phyloP scores from a whole-genome alignment of 1,284 basidiomycete species.

The Cutaneotrichosporon spelunceum region DNA sequence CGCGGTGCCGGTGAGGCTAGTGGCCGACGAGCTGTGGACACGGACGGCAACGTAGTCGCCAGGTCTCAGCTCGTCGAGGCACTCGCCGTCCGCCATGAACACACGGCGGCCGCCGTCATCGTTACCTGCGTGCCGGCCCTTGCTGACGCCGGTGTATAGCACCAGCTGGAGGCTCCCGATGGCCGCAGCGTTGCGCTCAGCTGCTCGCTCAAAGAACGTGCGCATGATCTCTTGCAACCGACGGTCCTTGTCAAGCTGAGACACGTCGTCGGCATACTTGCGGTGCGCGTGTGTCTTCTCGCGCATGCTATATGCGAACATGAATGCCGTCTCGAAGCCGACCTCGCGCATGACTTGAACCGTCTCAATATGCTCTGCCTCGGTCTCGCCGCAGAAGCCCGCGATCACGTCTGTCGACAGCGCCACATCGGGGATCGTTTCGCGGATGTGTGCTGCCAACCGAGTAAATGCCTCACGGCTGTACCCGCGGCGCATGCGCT shows the following conservation, averaged over 20 bases:
- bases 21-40: background rate
- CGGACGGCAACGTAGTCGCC: slow-evolving; percentile 10
- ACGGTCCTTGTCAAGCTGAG: slow-evolving; percentile 7
- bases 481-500: slow-evolving; percentile 11
- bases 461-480: slow-evolving; percentile 7
- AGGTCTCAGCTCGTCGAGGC: background rate
- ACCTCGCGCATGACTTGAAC: slow-evolving; percentile 11
- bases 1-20: slow-evolving; percentile 10
- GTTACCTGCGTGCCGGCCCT: slow-evolving; percentile 9
- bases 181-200: slow-evolving; percentile 6
- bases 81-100: slow-evolving; percentile 1
- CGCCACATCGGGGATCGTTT: slow-evolving; percentile 6
- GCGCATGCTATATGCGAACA: slow-evolving; percentile 13
- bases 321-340: slow-evolving; percentile 9
- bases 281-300: slow-evolving; percentile 14
- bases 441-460: slow-evolving; percentile 5
- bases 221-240: slow-evolving; percentile 11
- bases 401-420: slow-evolving; percentile 12
- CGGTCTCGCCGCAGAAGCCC: slow-evolving; percentile 9
- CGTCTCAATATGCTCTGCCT: slow-evolving; percentile 10
- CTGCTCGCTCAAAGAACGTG: slow-evolving; percentile 3
- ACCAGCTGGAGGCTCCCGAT: slow-evolving; percentile 9
- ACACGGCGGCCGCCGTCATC: slow-evolving; percentile 12
- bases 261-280: slow-evolving; percentile 9
- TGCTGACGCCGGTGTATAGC: background rate